Evolutionary conservation across 1,284 basidiomycete species (phyloP).

Genomic region (Phellopilus nigrolimitatus): DNA sequence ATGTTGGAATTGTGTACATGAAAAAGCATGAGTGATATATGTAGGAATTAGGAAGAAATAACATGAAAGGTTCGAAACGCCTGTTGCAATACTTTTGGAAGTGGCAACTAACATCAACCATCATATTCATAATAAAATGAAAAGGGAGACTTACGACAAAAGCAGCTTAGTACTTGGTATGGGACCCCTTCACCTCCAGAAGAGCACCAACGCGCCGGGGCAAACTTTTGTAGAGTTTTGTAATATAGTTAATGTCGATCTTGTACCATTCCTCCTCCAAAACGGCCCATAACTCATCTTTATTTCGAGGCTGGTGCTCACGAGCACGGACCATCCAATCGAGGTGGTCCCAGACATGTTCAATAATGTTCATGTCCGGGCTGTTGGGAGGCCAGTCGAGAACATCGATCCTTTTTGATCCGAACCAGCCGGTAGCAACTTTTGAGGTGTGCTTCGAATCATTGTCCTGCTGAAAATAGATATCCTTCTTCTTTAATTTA

Average conservation of each 20-base stretch:
- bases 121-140: too few relatives aligned
- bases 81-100: too few relatives aligned
- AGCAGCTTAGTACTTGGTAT: slow-evolving; percentile 28
- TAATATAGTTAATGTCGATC: slow-evolving; percentile 19
- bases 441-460: slow-evolving; percentile 24
- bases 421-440: slow-evolving; percentile 29
- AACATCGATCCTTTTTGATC: slow-evolving; percentile 27
- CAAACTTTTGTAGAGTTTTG: slow-evolving; percentile 23
- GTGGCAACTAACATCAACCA: too few relatives aligned
- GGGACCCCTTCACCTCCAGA: slow-evolving; percentile 21
- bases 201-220: slow-evolving; percentile 22
- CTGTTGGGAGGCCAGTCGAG: slow-evolving; percentile 32
- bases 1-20: too few relatives aligned
- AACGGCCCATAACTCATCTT: slow-evolving; percentile 28
- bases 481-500: slow-evolving; percentile 11
- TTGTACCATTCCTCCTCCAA: slow-evolving; percentile 25
- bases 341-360: slow-evolving; percentile 34
- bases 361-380: slow-evolving; percentile 37
- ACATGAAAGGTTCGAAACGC: too few relatives aligned
- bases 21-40: too few relatives aligned
- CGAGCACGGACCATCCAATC: slow-evolving; percentile 22
- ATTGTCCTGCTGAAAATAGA: slow-evolving; percentile 33
- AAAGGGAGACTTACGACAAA: too few relatives aligned
- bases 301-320: slow-evolving; percentile 23
- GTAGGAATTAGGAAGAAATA: too few relatives aligned